Percentiles rank a stretch among this genome's conserved stretches.
These are phyloP conservation scores for Penicillium roqueforti DNA, from an alignment of 495 filamentous ascomycete species.

Conservation along the genomic window DNA sequence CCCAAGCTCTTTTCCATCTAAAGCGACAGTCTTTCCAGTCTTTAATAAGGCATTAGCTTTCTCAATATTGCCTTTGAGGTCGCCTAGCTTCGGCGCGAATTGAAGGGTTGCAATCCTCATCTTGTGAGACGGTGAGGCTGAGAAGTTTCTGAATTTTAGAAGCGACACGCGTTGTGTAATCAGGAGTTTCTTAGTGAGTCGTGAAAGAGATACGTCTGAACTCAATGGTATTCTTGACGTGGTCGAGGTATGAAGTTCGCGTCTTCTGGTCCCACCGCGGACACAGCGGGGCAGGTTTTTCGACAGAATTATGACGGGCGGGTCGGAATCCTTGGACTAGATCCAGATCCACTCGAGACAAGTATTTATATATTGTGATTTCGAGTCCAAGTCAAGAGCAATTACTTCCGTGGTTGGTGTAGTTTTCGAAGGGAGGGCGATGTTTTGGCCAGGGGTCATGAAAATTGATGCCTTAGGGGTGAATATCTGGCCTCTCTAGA, in stretches of 20 bases:
- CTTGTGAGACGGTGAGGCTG: constrained; percentile 14
- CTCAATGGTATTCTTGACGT: neutral
- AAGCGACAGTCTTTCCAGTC: constrained; percentile 23
- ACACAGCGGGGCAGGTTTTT: neutral
- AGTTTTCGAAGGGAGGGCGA: neutral
- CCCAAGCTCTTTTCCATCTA: constrained; percentile 2
- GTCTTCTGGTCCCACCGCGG: constrained; percentile 8
- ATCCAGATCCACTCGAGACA: neutral
- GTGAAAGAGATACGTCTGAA: neutral
- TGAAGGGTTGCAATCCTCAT: constrained; percentile 86
- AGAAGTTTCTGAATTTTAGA: constrained; percentile 7
- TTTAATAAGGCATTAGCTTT: constrained; percentile 68
- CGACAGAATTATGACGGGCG: constrained; percentile 14
- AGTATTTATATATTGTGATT: neutral
- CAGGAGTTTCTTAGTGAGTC: no score
- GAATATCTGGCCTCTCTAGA: neutral
- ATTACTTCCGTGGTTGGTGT: neutral
- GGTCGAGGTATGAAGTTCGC: constrained; percentile 2
- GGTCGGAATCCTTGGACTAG: neutral
- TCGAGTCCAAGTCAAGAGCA: neutral
- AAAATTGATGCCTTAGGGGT: neutral
- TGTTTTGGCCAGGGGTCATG: neutral
- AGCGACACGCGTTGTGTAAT: neutral
- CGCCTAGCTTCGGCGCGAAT: constrained; percentile 68
- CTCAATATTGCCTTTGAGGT: constrained; percentile 70